These are phyloP conservation scores for Microbotryomycetes sp. DNA, from an alignment of 1,284 basidiomycete species.

Conservation along the genomic window DNA sequence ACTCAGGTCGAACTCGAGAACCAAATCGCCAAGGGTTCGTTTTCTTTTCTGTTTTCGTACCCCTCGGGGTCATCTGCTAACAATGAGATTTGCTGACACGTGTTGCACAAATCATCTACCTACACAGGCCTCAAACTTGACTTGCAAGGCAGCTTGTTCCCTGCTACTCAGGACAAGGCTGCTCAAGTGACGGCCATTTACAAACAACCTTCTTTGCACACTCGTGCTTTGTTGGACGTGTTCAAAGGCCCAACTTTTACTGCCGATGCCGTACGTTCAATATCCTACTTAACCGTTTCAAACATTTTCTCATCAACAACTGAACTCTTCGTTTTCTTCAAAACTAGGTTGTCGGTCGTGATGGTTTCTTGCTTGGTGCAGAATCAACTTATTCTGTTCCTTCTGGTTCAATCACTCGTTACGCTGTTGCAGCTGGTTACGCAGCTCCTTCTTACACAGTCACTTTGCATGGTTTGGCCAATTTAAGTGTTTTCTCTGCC, in stretches of 20 bases:
- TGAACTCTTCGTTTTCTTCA: neutral
- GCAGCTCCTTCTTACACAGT: slow-evolving; percentile 95
- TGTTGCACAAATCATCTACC: neutral
- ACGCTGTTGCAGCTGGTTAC: slow-evolving; percentile 88
- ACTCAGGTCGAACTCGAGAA: slow-evolving; percentile 94
- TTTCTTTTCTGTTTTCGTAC: neutral
- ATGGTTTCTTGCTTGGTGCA: slow-evolving; percentile 94
- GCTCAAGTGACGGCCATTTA: slow-evolving; percentile 76
- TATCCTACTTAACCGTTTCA: no score
- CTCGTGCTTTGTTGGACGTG: slow-evolving; percentile 82
- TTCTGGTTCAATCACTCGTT: slow-evolving; percentile 84
- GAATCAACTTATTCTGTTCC: slow-evolving; percentile 96
- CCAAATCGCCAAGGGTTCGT: slow-evolving; percentile 77
- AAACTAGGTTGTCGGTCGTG: slow-evolving; percentile 68
- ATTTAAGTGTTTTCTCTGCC: slow-evolving; percentile 87
- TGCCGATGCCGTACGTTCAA: slow-evolving; percentile 62
- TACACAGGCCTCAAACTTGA: slow-evolving; percentile 80
- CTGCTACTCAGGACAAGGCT: slow-evolving; percentile 72
- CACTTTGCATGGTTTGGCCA: slow-evolving; percentile 89
- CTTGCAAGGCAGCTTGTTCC: slow-evolving; percentile 73
- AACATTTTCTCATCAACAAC: no score
- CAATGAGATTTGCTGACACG: neutral
- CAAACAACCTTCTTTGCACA: slow-evolving; percentile 96
- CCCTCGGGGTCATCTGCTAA: neutral
- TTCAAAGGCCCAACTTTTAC: slow-evolving; percentile 99